Percentiles rank a stretch among this genome's conserved stretches.
phyloP scores from a whole-genome alignment of 2,329 filamentous ascomycete species.

The Pseudopyricularia javanii region DNA sequence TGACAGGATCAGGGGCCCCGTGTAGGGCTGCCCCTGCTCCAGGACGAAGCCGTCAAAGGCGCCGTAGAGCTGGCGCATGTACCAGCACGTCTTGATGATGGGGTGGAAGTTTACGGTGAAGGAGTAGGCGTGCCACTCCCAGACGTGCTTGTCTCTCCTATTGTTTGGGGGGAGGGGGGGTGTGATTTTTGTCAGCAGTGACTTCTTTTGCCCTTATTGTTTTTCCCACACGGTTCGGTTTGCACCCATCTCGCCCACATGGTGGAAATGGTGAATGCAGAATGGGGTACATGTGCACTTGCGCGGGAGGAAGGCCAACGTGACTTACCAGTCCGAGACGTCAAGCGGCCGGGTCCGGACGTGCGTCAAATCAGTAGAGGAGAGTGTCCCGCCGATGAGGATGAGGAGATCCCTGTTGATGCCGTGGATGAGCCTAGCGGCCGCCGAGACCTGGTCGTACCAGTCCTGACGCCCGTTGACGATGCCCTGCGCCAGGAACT shows the following conservation, averaged over 20 bases:
- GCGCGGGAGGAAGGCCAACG: not conserved
- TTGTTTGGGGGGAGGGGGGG: not conserved
- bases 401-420: slow-evolving; percentile 40
- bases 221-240: too few relatives aligned
- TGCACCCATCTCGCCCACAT: too few relatives aligned
- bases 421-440: slow-evolving; percentile 33
- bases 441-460: slow-evolving; percentile 35
- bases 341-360: slow-evolving; percentile 27
- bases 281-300: too few relatives aligned
- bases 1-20: slow-evolving; percentile 42
- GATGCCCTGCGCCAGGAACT: slow-evolving; percentile 31
- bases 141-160: slow-evolving; percentile 36
- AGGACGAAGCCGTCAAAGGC: slow-evolving; percentile 38
- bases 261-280: too few relatives aligned
- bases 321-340: slow-evolving; percentile 23
- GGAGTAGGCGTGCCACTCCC: slow-evolving; percentile 47
- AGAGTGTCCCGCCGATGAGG: slow-evolving; percentile 40
- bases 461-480: slow-evolving; percentile 31
- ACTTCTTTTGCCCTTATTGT: too few relatives aligned
- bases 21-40: slow-evolving; percentile 29
- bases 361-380: slow-evolving; percentile 38
- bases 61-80: slow-evolving; percentile 31
- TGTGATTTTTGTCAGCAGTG: too few relatives aligned
- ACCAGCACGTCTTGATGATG: slow-evolving; percentile 26
- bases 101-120: slow-evolving; percentile 37